A percentile compares a stretch with the other conserved stretches of the same genome.
phyloP scores from a whole-genome alignment of 1,139 yeast species.

The Suhomyces anneliseae region DNA sequence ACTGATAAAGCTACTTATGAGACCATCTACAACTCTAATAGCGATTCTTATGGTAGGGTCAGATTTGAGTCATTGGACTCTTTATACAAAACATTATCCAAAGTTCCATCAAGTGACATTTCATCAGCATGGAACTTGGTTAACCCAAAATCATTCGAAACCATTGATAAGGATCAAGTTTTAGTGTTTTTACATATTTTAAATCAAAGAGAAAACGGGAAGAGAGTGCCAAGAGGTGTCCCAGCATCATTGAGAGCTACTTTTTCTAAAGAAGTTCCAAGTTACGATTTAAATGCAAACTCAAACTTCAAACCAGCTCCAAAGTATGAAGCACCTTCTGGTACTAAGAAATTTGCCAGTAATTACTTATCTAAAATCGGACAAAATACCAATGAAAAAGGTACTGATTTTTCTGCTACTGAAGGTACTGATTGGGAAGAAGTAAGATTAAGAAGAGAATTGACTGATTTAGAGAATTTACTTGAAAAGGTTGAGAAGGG shows the following conservation, averaged over 20 bases:
- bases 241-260: constrained; percentile 94
- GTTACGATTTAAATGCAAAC: constrained; percentile 54
- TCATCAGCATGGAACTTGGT: constrained; percentile 94
- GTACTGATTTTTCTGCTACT: constrained; percentile 74
- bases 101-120: constrained; percentile 83
- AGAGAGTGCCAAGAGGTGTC: constrained; percentile 85
- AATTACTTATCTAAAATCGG: constrained; percentile 43
- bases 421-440: constrained; percentile 87
- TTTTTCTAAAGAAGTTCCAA: constrained; percentile 81
- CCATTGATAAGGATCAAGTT: constrained; percentile 92
- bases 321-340: constrained; percentile 20
- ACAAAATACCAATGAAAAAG: constrained; percentile 51
- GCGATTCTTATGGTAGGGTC: constrained; percentile 83
- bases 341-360: constrained; percentile 36
- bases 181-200: constrained; percentile 85
- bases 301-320: constrained; percentile 14
- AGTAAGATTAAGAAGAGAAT: constrained; percentile 76
- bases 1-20: constrained; percentile 78
- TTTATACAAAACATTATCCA: constrained; percentile 64
- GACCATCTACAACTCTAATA: constrained; percentile 68
- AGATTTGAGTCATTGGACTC: constrained; percentile 69
- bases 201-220: constrained; percentile 86
- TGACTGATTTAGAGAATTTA: constrained; percentile 68
- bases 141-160: constrained; percentile 81
- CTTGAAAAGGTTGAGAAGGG: constrained; percentile 59